These are phyloP conservation scores for Castanea sativa DNA, from an alignment of 306 rosid genomes.

Conservation along the genomic window DNA sequence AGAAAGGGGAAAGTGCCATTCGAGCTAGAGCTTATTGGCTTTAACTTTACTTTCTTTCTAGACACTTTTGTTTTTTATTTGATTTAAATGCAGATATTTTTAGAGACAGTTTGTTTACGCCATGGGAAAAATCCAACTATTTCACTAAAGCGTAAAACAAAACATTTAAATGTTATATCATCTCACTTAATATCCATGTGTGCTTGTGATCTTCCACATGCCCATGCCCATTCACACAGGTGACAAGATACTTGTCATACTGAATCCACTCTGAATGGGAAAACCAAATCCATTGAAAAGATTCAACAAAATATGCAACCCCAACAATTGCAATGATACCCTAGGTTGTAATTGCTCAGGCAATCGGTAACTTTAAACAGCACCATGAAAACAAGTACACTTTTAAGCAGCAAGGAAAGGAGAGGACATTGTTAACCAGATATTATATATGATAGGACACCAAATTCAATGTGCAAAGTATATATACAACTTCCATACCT, in stretches of 20 bases:
- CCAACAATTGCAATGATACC: background rate
- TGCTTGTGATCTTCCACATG: background rate
- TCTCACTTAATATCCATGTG: background rate
- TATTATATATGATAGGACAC: background rate
- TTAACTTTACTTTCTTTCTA: background rate
- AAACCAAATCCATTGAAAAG: background rate
- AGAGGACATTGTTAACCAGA: background rate
- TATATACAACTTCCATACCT: slow-evolving; percentile 40
- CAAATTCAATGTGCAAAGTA: background rate
- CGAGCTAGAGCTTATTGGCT: too few species aligned
- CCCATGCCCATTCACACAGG: background rate
- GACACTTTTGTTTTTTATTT: background rate
- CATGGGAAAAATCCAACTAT: background rate
- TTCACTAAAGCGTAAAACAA: background rate
- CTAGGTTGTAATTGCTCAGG: background rate
- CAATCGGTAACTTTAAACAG: background rate
- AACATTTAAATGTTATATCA: background rate
- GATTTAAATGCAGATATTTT: background rate
- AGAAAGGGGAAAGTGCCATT: too few species aligned
- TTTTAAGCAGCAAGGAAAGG: background rate
- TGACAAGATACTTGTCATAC: background rate
- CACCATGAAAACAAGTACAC: slow-evolving; percentile 4
- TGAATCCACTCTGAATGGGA: background rate
- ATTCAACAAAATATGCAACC: slow-evolving; percentile 11
- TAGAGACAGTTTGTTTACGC: background rate